Evolutionary conservation across 345 rosid genomes (phyloP), one percentile per base, ranked within the genome.

Genomic region (Euphorbia tirucalli): DNA sequence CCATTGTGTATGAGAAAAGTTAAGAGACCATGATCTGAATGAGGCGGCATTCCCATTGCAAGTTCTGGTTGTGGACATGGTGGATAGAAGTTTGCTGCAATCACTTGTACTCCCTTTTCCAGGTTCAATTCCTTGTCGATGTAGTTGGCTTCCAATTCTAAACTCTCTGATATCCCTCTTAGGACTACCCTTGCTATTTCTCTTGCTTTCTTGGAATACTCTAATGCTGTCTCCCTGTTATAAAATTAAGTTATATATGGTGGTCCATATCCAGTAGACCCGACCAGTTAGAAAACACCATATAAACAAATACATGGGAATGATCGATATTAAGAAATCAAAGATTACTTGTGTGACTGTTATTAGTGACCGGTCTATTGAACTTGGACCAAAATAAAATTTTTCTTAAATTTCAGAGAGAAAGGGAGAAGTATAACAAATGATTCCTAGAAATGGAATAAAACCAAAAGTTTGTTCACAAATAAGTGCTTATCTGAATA

Each of bases 11-110:
- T 70, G 0, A 88, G 79, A 39, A 86, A 41, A 3, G 90, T 85
- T 24, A 86, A 48, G n/a, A 86, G 81, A 56, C 93, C 85, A 10
- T 88, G 88, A 48, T 86, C 88, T 0, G 93, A 82, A 62, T 88
- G 93, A 30, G 90, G 82, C 0, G 88, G 84, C 69, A 88, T 0
- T 2, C 93, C 93, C 83, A 88, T 84, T 24, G 86, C 88, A 1
- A 74, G 82, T 14, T 84, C 85, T 21, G 92, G 92, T 68, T 83
- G 82, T 16, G 87, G 85, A 71, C 92, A 88, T 5, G 89, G 77
- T 2, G 92, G 88, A 56, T 88, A 88, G 4, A 78, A 62, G 66
- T 85, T 88, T 0, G 83, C 84, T 0, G n/a, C 16, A 13, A 81
- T 49, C 2, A 79, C 14, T 37, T 85, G 86, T 0, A 75, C 46